Evolutionary conservation across 1,284 basidiomycete genomes (phyloP), one percentile per base, ranked within the genome.

Genomic region (Clitocybe nebularis): DNA sequence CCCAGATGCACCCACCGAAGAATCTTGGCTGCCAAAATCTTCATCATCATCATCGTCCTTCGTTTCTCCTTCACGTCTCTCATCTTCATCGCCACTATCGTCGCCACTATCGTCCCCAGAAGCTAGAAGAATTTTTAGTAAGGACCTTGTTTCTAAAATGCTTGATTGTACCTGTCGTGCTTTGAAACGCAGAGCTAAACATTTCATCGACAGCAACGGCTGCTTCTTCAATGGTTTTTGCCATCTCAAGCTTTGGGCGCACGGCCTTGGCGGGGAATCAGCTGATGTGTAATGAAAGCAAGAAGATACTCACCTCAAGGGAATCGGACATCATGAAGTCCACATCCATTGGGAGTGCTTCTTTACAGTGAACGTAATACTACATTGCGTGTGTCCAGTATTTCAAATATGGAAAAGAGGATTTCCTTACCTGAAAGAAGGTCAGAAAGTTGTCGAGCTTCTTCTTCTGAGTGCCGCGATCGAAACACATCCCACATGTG

Each of bases 401-500:
- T 33, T n/a, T 24, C 34, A n/a, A 16, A 19, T 37, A 9, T 14
- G 25, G 16, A 32, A 26, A 4, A 21, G 36, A 28, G 32, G 16
- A 52, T 64, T 56, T 7, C 5, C 3, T 4, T 55, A 93, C 91
- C 75, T 97, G 93, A 63, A 98, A 93, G 64, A 97, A 94, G 7
- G 80, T 75, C 48, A 99, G 66, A 62, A 95, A 96, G 52, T 86
- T 89, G 62, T 98, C 94, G 8, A 99, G 69, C 60, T 93, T 96
- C 67, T 87, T 88, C 64, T 84, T 88, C 56, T 93, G 84, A 4
- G 86, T 83, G 2, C 94, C 94, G 33, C 87, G 81, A 61, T 96
- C 93, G 63, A 99, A 98, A 66, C 94, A 98, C 73, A 92, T 89
- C n/a, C 94, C 96, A 61, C 93, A 96, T 0, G 93, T 93, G 60